Conservation (phyloP, 768 basidiomycete genomes). For the Lentinula lateritia region DNA sequence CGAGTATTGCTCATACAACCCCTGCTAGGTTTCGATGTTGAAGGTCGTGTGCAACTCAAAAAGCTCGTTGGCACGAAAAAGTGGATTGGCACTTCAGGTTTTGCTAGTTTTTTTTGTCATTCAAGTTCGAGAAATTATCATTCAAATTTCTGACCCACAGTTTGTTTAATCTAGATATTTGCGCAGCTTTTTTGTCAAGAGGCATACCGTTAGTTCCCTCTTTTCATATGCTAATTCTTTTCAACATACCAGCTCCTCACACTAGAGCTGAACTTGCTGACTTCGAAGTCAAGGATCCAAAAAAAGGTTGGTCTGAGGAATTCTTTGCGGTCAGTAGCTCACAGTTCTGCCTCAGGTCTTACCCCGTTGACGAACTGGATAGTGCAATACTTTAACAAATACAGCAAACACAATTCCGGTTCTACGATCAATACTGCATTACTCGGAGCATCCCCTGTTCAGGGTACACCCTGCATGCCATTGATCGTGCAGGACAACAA, state of each 20-base stretch:
- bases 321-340: background rate
- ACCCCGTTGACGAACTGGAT: slow-evolving; percentile 65
- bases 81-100: slow-evolving; percentile 82
- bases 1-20: background rate
- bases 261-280: slow-evolving; percentile 59
- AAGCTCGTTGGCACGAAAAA: slow-evolving; percentile 53
- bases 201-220: slow-evolving; percentile 68
- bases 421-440: slow-evolving; percentile 49
- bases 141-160: background rate
- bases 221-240: background rate
- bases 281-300: slow-evolving; percentile 39
- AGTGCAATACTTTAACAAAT: slow-evolving; percentile 58
- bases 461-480: slow-evolving; percentile 64
- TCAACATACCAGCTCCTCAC: background rate
- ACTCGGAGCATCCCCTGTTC: slow-evolving; percentile 43
- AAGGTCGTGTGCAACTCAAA: slow-evolving; percentile 60
- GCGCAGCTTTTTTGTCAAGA: slow-evolving; percentile 70
- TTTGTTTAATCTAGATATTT: slow-evolving; percentile 48
- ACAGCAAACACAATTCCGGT: slow-evolving; percentile 15
- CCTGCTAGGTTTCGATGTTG: slow-evolving; percentile 59
- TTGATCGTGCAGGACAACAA: slow-evolving; percentile 78
- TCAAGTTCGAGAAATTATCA: background rate
- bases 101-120: slow-evolving; percentile 4
- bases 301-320: background rate
- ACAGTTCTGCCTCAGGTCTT: slow-evolving; percentile 26